Conservation (phyloP, 2,329 filamentous ascomycete genomes). For the Trichoderma aggressivum region DNA sequence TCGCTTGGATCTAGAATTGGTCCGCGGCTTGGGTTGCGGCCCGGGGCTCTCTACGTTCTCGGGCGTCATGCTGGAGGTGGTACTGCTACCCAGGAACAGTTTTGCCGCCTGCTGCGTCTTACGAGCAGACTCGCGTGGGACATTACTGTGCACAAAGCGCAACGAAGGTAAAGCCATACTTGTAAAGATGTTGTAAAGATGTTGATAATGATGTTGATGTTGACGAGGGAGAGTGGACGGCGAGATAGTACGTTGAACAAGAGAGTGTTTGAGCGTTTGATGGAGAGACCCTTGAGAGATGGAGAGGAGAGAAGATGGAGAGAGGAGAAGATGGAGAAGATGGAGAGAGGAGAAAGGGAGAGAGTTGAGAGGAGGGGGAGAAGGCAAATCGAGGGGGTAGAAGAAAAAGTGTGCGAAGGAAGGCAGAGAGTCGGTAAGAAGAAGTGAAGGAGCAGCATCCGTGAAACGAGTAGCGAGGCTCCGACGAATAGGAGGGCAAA, state of each 20-base stretch:
- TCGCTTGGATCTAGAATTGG: constrained; percentile 40
- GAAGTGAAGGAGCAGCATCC: background rate
- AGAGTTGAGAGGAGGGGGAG: background rate
- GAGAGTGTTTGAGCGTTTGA: background rate
- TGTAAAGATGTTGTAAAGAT: background rate
- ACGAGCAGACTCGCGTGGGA: constrained; percentile 44
- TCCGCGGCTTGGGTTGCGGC: constrained; percentile 29
- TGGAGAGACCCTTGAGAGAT: background rate
- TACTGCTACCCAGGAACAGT: constrained; percentile 40
- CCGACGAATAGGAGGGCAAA: background rate
- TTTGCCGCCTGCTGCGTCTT: constrained; percentile 50
- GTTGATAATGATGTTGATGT: background rate
- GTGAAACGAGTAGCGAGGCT: background rate
- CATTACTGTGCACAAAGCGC: background rate
- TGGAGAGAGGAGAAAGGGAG: too few relatives aligned
- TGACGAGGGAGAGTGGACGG: background rate
- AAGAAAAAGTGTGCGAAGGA: background rate
- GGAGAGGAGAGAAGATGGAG: background rate
- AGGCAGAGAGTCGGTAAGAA: background rate
- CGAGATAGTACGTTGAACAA: background rate
- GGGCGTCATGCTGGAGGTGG: constrained; percentile 29
- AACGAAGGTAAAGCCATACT: background rate
- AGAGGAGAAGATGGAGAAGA: background rate
- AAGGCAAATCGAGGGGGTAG: too few relatives aligned
- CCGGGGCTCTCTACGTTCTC: constrained; percentile 20